These are phyloP conservation scores for Amanita polypyramis DNA, from an alignment of 768 basidiomycete genomes.

Conservation along the genomic window DNA sequence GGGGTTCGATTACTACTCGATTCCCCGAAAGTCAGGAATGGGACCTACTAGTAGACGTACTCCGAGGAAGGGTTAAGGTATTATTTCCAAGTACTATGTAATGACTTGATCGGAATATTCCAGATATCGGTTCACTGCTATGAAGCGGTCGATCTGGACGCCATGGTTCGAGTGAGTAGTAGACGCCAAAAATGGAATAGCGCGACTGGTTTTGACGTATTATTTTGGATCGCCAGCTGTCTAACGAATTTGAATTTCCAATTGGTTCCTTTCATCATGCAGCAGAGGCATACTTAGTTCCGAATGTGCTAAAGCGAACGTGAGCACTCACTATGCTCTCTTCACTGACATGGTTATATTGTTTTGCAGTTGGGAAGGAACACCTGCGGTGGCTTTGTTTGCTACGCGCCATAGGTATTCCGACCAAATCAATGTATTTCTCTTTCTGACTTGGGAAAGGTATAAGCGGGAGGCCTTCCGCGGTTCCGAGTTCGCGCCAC, in stretches of 20 bases:
- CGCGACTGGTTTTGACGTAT: not conserved
- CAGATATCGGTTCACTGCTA: conserved; percentile 62
- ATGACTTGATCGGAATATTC: not conserved
- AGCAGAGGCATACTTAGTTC: conserved; percentile 85
- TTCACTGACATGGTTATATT: not conserved
- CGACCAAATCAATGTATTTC: not conserved
- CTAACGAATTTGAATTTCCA: conserved; percentile 84
- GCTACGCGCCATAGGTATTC: conserved; percentile 60
- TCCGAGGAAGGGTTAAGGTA: conserved; percentile 79
- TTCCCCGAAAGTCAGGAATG: conserved; percentile 71
- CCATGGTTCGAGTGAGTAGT: conserved; percentile 42
- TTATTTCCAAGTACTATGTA: not conserved
- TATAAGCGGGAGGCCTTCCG: conserved; percentile 49
- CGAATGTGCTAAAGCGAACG: conserved; percentile 66
- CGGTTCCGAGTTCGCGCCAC: conserved; percentile 69
- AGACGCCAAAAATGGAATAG: not conserved
- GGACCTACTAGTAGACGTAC: conserved; percentile 74
- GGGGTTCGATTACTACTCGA: conserved; percentile 23
- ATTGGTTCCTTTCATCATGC: conserved; percentile 82
- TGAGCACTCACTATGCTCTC: conserved; percentile 23
- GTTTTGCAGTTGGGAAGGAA: conserved; percentile 29
- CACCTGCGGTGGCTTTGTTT: conserved; percentile 73
- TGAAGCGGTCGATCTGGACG: conserved; percentile 65
- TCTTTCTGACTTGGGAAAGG: conserved; percentile 12
- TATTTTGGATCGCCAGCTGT: conserved; percentile 34